These are phyloP conservation scores for Colletotrichum sp. DNA, from an alignment of 2,329 filamentous ascomycete species.

Conservation along the genomic window DNA sequence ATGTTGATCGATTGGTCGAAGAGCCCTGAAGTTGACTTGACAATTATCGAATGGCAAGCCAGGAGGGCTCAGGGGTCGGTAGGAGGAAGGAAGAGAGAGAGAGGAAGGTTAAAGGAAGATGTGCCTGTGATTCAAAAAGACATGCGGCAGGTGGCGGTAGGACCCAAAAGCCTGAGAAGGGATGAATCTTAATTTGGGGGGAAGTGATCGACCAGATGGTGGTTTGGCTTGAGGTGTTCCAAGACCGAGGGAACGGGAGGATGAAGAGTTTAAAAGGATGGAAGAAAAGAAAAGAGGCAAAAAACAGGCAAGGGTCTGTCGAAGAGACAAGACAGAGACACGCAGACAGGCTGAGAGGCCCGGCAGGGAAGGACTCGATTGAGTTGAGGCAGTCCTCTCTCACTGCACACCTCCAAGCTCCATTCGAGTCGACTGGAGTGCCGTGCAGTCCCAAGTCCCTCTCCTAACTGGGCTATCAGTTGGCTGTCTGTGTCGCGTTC, in stretches of 20 bases:
- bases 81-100: not conserved
- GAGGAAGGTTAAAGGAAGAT: not conserved
- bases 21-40: not conserved
- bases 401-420: conserved; percentile 1
- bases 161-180: not conserved
- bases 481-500: conserved; percentile 17
- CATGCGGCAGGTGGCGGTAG: conserved; percentile 10
- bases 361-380: conserved; percentile 19
- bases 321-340: conserved; percentile 3
- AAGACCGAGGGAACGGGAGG: conserved; percentile 6
- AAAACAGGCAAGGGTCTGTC: conserved; percentile 18
- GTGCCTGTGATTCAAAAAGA: conserved; percentile 1
- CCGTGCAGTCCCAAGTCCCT: not conserved
- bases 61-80: not conserved
- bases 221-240: not conserved
- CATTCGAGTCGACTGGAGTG: not conserved
- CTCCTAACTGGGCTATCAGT: conserved; percentile 1
- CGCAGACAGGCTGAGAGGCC: not conserved
- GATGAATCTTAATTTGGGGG: conserved; percentile 1
- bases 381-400: conserved; percentile 20
- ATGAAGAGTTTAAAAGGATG: conserved; percentile 16
- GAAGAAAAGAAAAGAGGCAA: conserved; percentile 8
- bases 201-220: not conserved
- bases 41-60: not conserved
- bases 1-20: not conserved